These are phyloP conservation scores for Lactarius hengduanensis DNA, from an alignment of 768 basidiomycete genomes.

Conservation along the genomic window DNA sequence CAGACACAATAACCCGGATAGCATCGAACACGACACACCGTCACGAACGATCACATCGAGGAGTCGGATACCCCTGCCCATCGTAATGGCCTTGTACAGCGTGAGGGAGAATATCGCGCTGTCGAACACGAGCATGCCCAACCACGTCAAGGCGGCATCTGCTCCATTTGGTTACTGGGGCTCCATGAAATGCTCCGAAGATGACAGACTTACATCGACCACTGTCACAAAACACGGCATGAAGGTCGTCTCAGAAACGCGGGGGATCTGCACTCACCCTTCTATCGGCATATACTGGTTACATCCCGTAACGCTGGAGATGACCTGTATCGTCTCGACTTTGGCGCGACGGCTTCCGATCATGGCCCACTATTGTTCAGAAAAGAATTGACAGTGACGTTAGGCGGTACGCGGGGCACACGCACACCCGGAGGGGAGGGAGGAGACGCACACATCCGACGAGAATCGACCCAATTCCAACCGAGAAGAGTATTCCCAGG, in stretches of 20 bases:
- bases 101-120: slow-evolving; percentile 18
- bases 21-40: background rate
- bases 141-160: slow-evolving; percentile 20
- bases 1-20: background rate
- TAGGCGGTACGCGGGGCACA: background rate
- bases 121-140: slow-evolving; percentile 15
- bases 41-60: slow-evolving; percentile 22
- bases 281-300: slow-evolving; percentile 1
- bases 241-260: background rate
- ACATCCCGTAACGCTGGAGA: slow-evolving; percentile 13
- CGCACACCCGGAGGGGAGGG: background rate
- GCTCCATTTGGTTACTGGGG: background rate
- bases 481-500: background rate
- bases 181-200: background rate
- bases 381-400: background rate
- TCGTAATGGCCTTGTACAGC: slow-evolving; percentile 15
- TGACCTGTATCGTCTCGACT: slow-evolving; percentile 1
- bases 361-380: background rate
- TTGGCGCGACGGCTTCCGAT: background rate
- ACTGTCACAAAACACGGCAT: background rate
- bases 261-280: slow-evolving; percentile 8
- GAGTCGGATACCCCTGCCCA: slow-evolving; percentile 14
- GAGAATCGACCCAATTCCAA: background rate
- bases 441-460: background rate
- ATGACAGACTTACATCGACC: slow-evolving; percentile 10